phyloP scores from a whole-genome alignment of 805 yeast genomes.

The Wickerhamomyces mucosus region DNA sequence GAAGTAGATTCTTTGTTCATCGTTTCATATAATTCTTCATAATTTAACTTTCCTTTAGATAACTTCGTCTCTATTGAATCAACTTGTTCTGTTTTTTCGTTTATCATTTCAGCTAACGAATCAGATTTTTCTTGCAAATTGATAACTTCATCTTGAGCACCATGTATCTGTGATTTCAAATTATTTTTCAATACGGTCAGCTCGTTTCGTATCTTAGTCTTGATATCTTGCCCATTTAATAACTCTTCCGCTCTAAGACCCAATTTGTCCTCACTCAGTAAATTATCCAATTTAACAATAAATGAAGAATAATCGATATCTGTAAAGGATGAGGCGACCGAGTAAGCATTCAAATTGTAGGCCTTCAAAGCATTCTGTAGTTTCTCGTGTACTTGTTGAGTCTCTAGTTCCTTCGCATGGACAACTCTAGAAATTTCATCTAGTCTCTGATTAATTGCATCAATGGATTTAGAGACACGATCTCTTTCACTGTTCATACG shows the following conservation, averaged over 20 bases:
- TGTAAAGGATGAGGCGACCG: slow-evolving; percentile 29
- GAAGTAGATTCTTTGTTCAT: slow-evolving; percentile 43
- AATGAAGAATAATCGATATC: slow-evolving; percentile 23
- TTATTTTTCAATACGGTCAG: slow-evolving; percentile 36
- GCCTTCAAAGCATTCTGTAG: slow-evolving; percentile 43
- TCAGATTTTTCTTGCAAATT: slow-evolving; percentile 52
- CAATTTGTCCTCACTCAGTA: slow-evolving; percentile 31
- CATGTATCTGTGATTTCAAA: slow-evolving; percentile 35
- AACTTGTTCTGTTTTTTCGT: slow-evolving; percentile 45
- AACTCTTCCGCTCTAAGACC: slow-evolving; percentile 37
- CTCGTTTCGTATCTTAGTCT: slow-evolving; percentile 24
- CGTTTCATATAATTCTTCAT: slow-evolving; percentile 46
- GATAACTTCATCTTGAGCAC: slow-evolving; percentile 46
- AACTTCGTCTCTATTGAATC: slow-evolving; percentile 52
- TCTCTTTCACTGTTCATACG: slow-evolving; percentile 53
- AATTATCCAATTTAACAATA: slow-evolving; percentile 31
- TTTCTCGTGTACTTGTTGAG: slow-evolving; percentile 39
- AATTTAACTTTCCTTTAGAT: slow-evolving; percentile 38
- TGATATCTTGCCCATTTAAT: slow-evolving; percentile 28
- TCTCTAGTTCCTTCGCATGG: slow-evolving; percentile 39
- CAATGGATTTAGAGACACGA: slow-evolving; percentile 43
- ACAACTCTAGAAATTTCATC: slow-evolving; percentile 38
- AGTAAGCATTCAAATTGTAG: slow-evolving; percentile 46
- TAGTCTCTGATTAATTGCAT: slow-evolving; percentile 31
- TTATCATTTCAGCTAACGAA: slow-evolving; percentile 41